These are phyloP conservation scores for Selaginella tamariscina DNA, from an alignment of 75 land plant species.

Conservation along the genomic window DNA sequence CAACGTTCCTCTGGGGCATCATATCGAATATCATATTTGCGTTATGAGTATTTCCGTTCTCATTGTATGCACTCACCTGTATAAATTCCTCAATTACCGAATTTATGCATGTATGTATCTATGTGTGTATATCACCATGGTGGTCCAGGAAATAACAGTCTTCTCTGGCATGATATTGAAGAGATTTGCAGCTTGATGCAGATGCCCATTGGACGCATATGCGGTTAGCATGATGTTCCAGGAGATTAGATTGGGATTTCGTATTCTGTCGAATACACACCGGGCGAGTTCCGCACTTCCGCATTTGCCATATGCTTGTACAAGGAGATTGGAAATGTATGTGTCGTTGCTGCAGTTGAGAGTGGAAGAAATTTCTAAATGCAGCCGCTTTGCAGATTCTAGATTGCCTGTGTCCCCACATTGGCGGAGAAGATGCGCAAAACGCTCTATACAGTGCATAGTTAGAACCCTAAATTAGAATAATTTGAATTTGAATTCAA, in stretches of 20 bases:
- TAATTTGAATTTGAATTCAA: not conserved
- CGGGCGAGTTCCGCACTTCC: not conserved
- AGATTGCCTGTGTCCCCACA: not conserved
- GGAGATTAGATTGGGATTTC: not conserved
- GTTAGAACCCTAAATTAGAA: not conserved
- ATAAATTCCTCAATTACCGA: no score
- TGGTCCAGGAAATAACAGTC: not conserved
- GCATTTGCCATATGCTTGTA: conserved; percentile 1
- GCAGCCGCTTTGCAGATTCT: not conserved
- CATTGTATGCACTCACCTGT: not conserved
- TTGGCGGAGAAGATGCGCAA: not conserved
- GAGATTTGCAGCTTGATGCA: not conserved
- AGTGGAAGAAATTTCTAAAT: not conserved
- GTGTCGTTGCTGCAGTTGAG: not conserved
- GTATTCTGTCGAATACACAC: not conserved
- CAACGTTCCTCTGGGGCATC: not conserved
- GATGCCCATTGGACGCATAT: not conserved
- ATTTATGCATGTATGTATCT: no score
- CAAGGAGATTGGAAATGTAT: not conserved
- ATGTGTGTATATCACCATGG: no score
- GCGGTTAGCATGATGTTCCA: conserved; percentile 3
- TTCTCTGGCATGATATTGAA: not conserved
- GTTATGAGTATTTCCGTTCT: not conserved
- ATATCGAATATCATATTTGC: not conserved
- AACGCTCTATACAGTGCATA: not conserved